Evolutionary conservation across 768 basidiomycete genomes (phyloP), one percentile per base, ranked within the genome.

Genomic region (Porpolomopsis calyptriformis): DNA sequence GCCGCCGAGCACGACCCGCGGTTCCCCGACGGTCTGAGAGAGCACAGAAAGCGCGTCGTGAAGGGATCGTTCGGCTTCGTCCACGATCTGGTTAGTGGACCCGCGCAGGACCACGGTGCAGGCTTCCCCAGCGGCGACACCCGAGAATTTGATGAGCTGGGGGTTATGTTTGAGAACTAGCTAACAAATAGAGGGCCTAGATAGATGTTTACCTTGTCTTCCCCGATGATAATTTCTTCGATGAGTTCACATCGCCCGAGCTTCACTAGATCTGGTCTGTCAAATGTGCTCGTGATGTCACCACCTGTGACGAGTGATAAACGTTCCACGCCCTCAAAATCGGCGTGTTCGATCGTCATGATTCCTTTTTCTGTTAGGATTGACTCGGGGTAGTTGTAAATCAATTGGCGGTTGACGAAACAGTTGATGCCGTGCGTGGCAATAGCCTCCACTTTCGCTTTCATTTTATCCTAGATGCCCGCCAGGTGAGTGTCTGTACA

Each of bases 301-400:
- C 96, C 96, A 5, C 96, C 96, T 10, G 93, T 97, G 25, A 99
- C 96, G 4, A 99, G 76, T 2, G 92, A 91, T 39, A 99, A 60
- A 16, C 96, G 76, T 63, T 99, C 96, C 10, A 99, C 96, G 48
- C 96, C 96, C 62, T 99, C 96, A 56, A 99, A 98, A 59, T 99
- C 96, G 11, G 94, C 96, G 57, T 99, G 96, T 60, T 98, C 96
- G 53, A 98, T 98, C 36, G 81, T 82, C 80, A 97, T 70, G 64
- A 98, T 90, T 46, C 96, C 94, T 50, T 82, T 82, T 60, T 98
- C 96, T 2, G 93, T 74, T n/a, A 99, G 75, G 0, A 99, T 70
- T 1, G 85, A 88, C 63, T 99, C 96, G 35, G 96, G 96, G 61
- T 97, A 98, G 74, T 99, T 98, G 79, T 98, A 99, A 67, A 99